A percentile compares a stretch with the other conserved stretches of the same genome.
phyloP scores from a whole-genome alignment of 805 yeast species.

The Teunomyces cretensis region DNA sequence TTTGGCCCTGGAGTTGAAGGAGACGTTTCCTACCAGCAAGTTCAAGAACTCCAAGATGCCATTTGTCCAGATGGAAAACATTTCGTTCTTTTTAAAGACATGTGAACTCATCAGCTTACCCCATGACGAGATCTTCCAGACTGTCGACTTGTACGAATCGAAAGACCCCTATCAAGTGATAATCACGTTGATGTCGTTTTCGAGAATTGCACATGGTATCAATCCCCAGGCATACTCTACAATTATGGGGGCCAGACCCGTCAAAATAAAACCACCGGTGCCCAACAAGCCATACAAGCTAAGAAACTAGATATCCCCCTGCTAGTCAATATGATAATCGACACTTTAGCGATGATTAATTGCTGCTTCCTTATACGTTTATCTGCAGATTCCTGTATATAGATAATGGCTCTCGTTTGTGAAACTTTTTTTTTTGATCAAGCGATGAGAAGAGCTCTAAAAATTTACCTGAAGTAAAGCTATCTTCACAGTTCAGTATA shows the following conservation, averaged over 20 bases:
- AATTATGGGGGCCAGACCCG: constrained; percentile 44
- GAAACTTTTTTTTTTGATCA: constrained; percentile 3
- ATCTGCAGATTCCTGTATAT: neutral
- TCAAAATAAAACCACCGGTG: constrained; percentile 47
- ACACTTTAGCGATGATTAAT: neutral
- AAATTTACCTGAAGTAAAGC: constrained; percentile 4
- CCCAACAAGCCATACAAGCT: constrained; percentile 57
- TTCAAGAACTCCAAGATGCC: constrained; percentile 70
- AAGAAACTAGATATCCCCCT: neutral
- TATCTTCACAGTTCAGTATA: neutral
- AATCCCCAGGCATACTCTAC: constrained; percentile 23
- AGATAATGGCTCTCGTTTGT: neutral
- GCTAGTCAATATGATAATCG: too few species aligned
- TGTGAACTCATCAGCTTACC: constrained; percentile 69
- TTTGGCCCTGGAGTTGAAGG: constrained; percentile 27
- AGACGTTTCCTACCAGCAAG: constrained; percentile 29
- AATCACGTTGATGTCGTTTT: constrained; percentile 71
- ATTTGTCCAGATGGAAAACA: constrained; percentile 79
- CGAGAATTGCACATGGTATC: constrained; percentile 60
- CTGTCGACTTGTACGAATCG: constrained; percentile 69
- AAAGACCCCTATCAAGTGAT: constrained; percentile 77
- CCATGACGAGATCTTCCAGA: constrained; percentile 78
- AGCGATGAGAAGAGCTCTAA: constrained; percentile 5
- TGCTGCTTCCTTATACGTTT: neutral
- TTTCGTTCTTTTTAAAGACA: constrained; percentile 64